Base-by-base conservation (phyloP, 805 yeast genomes). In the Pichia sporocuriosa region DNA sequence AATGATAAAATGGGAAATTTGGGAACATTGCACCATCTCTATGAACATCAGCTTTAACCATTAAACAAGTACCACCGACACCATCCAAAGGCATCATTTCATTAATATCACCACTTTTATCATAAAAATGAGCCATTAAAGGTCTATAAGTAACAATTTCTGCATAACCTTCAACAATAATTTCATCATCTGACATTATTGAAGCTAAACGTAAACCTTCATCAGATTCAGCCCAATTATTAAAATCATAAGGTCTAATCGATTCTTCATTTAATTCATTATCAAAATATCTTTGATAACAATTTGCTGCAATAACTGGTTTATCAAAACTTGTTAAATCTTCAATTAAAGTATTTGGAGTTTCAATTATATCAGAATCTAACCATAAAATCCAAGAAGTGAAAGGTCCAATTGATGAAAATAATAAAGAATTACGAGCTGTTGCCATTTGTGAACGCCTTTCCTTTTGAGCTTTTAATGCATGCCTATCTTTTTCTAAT, bases 11-110 rank as follows among this genome's bases (percentile, higher is more conserved):
- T 46, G 98, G 93, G 77, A 93, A 93, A 37, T 94, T 85, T 15
- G 99, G 98, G 77, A 93, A 93, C 97, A 93, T 90, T 42, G 97
- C 97, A 39, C 99, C 99, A 62, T 93, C 98, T 61, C 98, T 75
- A 65, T 93, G 99, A 40, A 93, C 99, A 52, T 89, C 97, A 10
- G 97, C 95, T 59, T 90, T 87, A 24, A 93, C 99, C 65, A 93
- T 62, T 25, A 95, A 80, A 32, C 97, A 95, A 19, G 97, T 95
- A 48, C 97, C 97, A 40, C 98, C 98, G 44, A 93, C 97, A 60
- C 99, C 98, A 61, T 93, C 97, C 45, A 93, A 71, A 35, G 75
- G 77, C 84, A 93, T 82, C 57, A 81, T 90, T 4, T 79, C 73
- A 50, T 72, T 69, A 11, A 57, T 45, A 43, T 79, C 81, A 22